phyloP scores from a whole-genome alignment of 2,329 filamentous ascomycete genomes.

The Tolypocladium tropicale region DNA sequence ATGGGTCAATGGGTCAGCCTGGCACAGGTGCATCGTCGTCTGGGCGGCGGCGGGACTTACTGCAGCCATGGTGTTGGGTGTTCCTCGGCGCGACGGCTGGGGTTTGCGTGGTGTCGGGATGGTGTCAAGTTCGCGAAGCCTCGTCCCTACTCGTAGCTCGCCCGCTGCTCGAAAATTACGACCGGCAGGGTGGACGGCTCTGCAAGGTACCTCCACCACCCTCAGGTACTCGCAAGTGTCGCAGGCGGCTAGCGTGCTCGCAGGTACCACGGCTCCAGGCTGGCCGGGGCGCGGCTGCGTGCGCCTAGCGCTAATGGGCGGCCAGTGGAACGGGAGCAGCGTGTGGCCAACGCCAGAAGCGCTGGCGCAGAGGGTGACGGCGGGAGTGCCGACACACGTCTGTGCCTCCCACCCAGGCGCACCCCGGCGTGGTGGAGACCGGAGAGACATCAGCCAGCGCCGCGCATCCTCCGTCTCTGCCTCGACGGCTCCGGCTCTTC shows the following conservation, averaged over 20 bases:
- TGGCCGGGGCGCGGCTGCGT: not conserved
- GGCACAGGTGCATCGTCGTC: not conserved
- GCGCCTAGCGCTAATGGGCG: not conserved
- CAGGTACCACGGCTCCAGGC: too few relatives aligned
- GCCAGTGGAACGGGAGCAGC: not conserved
- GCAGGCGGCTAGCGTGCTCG: too few relatives aligned
- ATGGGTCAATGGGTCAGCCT: not conserved
- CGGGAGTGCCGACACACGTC: not conserved
- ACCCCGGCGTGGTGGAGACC: not conserved
- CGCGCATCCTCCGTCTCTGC: too few relatives aligned
- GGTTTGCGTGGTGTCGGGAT: not conserved
- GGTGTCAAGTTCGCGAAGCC: not conserved
- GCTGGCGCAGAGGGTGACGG: not conserved
- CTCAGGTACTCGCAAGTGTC: too few relatives aligned
- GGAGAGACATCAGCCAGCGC: not conserved
- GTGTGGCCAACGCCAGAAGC: not conserved
- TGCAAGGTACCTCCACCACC: too few relatives aligned
- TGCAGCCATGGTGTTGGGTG: constrained; percentile 36
- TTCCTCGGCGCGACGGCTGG: constrained; percentile 1
- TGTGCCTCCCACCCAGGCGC: too few relatives aligned
- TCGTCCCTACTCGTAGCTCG: not conserved
- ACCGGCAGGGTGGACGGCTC: not conserved
- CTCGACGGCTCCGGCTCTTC: too few relatives aligned
- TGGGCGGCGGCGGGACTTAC: constrained; percentile 26
- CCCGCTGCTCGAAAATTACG: constrained; percentile 3